phyloP scores from a whole-genome alignment of 108 stramenopile species.

The Fragilaria crotonensis region DNA sequence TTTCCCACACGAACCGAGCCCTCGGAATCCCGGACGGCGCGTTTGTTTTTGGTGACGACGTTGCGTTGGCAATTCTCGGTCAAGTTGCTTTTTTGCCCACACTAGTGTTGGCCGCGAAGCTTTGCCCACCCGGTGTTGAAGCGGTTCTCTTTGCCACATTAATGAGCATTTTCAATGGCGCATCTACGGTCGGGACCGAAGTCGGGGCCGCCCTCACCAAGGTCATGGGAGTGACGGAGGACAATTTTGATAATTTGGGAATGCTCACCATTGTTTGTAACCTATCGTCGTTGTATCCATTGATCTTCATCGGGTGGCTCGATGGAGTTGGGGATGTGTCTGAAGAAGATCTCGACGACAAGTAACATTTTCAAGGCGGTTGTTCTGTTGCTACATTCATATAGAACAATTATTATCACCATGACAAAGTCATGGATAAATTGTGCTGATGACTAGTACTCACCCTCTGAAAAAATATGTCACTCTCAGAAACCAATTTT shows the following conservation, averaged over 20 bases:
- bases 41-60: slow-evolving; percentile 92
- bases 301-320: slow-evolving; percentile 78
- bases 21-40: slow-evolving; percentile 88
- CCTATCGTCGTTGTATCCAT: slow-evolving; percentile 77
- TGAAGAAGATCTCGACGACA: slow-evolving; percentile 76
- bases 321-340: slow-evolving; percentile 66
- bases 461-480: no score
- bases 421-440: no score
- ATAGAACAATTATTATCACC: no score
- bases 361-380: no score
- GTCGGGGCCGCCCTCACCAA: slow-evolving; percentile 85
- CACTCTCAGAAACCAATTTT: no score
- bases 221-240: slow-evolving; percentile 74
- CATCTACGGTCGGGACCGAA: slow-evolving; percentile 82
- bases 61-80: slow-evolving; percentile 76
- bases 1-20: slow-evolving; percentile 75
- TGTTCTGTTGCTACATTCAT: no score
- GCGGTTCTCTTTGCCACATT: slow-evolving; percentile 91
- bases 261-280: slow-evolving; percentile 85
- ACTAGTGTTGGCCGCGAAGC: slow-evolving; percentile 84
- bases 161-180: slow-evolving; percentile 93
- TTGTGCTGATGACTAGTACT: no score
- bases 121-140: slow-evolving; percentile 92
- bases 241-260: slow-evolving; percentile 81
- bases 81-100: slow-evolving; percentile 93